These are phyloP conservation scores for Persicaria maculosa DNA, from an alignment of 148 eudicot genomes.

Conservation along the genomic window DNA sequence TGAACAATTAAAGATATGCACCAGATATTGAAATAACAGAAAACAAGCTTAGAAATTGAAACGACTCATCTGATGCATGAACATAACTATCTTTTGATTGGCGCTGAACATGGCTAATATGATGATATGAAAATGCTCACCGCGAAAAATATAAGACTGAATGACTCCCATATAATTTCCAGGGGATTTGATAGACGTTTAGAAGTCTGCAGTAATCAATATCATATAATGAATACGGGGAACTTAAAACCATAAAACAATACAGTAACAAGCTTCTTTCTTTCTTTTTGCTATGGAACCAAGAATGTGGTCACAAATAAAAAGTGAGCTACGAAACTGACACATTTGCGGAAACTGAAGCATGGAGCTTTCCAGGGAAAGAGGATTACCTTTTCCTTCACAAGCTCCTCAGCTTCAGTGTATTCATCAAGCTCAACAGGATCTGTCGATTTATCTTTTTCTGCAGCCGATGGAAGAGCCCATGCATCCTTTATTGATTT, in stretches of 20 bases:
- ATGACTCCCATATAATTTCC: conserved; percentile 89
- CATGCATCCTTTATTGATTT: conserved; percentile 95
- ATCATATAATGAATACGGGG: background rate
- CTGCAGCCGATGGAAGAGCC: conserved; percentile 64
- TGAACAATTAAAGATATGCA: background rate
- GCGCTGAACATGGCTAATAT: background rate
- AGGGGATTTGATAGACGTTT: conserved; percentile 68
- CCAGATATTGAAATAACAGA: background rate
- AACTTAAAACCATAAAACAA: too few species aligned
- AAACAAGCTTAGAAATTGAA: too few species aligned
- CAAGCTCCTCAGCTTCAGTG: conserved; percentile 89
- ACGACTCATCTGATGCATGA: too few species aligned
- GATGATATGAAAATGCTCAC: conserved; percentile 41
- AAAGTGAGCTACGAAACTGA: too few species aligned
- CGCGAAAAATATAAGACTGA: conserved; percentile 87
- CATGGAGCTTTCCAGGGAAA: background rate
- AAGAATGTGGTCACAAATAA: too few species aligned
- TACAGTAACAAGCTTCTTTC: too few species aligned
- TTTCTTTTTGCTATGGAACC: too few species aligned
- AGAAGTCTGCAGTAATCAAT: conserved; percentile 44
- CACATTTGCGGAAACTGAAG: too few species aligned
- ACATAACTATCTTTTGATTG: too few species aligned
- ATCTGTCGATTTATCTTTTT: conserved; percentile 37
- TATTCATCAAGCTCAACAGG: conserved; percentile 74
- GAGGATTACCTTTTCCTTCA: conserved; percentile 64